Base-by-base conservation (phyloP, 306 rosid genomes). In the Begonia masoniana region DNA sequence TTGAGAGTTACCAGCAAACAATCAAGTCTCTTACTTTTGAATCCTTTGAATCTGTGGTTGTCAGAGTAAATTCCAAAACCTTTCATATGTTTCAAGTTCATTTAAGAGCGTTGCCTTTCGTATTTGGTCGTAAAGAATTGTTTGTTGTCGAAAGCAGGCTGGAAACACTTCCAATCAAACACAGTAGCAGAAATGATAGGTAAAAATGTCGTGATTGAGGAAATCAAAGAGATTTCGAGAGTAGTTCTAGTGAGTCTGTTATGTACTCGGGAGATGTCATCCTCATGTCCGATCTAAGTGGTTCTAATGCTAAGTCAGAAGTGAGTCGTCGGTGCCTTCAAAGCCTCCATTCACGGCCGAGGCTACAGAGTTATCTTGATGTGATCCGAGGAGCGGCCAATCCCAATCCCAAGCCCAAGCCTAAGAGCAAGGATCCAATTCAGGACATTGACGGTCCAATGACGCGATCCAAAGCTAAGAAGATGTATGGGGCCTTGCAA, bases 81-180 rank as follows among this genome's bases (percentile, higher is more conserved):
- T 41, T 53, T 43, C 10, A 9, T 2, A 2, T 12, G 13, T 43
- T 43, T 45, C 15, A 57, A 12, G 17, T 41, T n/a, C 46, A 4
- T 10, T 0, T 2, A 13, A 41, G 6, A 9, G 17, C 0, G 12
- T 31, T 11, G 50, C 9, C 43, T 49, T 31, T 5, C 0, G 39
- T 0, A 5, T 31, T 31, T 7, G 39, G 39, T 1, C 9, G 24
- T 21, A 21, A 21, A 2, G 4, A 1, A 21, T 2, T 31, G 39
- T 7, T 5, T 8, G 10, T 51, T 41, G 39, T 4, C 12, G 1
- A 39, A 13, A 42, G 19, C 35, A 78, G 75, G 73, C 61, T 78
- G 80, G 75, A 62, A 61, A 35, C 62, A 58, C 61, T 68, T 65
- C 57, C 64, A 74, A 61, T 50, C 59, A 47, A 51, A 74, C 5